phyloP scores from a whole-genome alignment of 441 rosid genomes.

The Rhodomyrtus psidioides region DNA sequence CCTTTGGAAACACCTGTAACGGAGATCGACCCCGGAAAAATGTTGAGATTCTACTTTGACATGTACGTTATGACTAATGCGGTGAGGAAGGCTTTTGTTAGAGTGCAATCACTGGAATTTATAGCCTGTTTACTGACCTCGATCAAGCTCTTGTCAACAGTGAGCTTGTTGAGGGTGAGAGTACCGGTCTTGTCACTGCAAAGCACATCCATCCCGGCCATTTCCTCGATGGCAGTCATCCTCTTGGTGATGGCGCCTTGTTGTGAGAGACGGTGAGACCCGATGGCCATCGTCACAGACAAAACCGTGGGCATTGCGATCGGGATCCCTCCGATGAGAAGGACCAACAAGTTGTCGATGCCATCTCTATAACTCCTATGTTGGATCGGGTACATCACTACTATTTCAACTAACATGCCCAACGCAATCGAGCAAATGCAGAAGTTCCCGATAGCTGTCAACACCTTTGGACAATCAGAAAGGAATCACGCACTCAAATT shows the following conservation, averaged over 20 bases:
- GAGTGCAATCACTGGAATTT: not conserved
- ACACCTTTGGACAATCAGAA: not conserved
- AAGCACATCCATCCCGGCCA: conserved; percentile 12
- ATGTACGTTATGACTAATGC: not conserved
- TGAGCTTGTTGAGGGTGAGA: conserved; percentile 9
- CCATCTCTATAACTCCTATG: not conserved
- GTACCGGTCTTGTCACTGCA: conserved; percentile 11
- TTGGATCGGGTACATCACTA: not conserved
- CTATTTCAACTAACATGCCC: not conserved
- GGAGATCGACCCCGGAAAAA: not conserved
- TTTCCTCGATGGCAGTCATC: conserved; percentile 13
- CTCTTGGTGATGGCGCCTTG: conserved; percentile 14
- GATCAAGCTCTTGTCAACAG: conserved; percentile 7
- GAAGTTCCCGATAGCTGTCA: not conserved
- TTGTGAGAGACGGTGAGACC: conserved; percentile 9
- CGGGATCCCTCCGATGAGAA: not conserved
- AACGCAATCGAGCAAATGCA: not conserved
- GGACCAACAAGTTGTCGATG: not conserved
- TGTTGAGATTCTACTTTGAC: not conserved
- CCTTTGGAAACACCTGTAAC: conserved; percentile 1
- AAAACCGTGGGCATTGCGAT: not conserved
- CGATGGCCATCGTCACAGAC: not conserved
- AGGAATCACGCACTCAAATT: not conserved
- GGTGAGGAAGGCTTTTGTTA: not conserved
- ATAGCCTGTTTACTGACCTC: not conserved